phyloP scores from a whole-genome alignment of 1,139 yeast species.

The Meyerozyma athensensis region DNA sequence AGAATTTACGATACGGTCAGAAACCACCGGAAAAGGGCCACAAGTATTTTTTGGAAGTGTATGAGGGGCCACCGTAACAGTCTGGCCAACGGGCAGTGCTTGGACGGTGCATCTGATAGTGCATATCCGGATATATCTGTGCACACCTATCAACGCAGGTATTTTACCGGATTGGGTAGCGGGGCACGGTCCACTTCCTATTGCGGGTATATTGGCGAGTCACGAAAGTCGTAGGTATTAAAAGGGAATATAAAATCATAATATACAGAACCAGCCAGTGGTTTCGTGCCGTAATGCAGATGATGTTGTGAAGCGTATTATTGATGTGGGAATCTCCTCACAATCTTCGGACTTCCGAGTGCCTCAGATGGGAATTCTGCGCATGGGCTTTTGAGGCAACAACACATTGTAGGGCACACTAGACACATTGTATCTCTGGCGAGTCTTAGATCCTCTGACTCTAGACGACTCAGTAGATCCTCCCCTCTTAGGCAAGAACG shows the following conservation, averaged over 20 bases:
- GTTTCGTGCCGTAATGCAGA: neutral
- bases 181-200: too few species aligned
- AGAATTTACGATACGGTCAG: too few species aligned
- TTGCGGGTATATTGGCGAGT: too few species aligned
- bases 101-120: too few species aligned
- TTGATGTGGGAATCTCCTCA: slow-evolving; percentile 2
- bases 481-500: slow-evolving; percentile 24
- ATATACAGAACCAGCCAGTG: slow-evolving; percentile 3
- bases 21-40: neutral
- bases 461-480: slow-evolving; percentile 15
- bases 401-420: slow-evolving; percentile 27
- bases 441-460: slow-evolving; percentile 19
- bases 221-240: neutral
- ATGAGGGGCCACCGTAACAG: too few species aligned
- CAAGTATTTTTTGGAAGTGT: neutral
- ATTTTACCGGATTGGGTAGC: too few species aligned
- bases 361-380: neutral
- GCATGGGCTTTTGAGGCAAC: slow-evolving; percentile 1
- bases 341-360: neutral
- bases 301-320: neutral
- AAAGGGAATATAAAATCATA: neutral
- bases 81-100: too few species aligned
- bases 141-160: too few species aligned
- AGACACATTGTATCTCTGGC: slow-evolving; percentile 21
- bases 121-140: too few species aligned